These are phyloP conservation scores for Fusarium sp. DNA, from an alignment of 2,329 filamentous ascomycete genomes.

Conservation along the genomic window DNA sequence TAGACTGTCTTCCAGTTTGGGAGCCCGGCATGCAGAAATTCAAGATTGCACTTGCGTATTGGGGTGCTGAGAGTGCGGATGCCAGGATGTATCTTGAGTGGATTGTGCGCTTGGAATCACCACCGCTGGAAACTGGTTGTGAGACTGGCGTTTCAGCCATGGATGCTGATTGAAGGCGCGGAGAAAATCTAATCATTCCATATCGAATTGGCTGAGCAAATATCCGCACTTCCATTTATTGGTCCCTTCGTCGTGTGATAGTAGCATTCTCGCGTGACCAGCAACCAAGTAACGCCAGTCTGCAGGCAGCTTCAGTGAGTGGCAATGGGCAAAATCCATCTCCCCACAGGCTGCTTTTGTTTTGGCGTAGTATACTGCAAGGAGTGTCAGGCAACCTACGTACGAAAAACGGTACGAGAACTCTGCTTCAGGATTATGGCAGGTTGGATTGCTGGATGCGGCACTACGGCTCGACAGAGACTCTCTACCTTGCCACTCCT, in stretches of 20 bases:
- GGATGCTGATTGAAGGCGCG: neutral
- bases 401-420: neutral
- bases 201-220: neutral
- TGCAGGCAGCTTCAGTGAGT: neutral
- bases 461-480: neutral
- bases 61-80: neutral
- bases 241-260: neutral
- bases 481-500: neutral
- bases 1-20: neutral
- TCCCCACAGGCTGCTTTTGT: neutral
- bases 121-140: neutral
- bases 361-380: neutral
- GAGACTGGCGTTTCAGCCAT: neutral
- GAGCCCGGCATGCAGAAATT: neutral
- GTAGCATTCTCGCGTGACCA: neutral
- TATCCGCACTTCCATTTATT: neutral
- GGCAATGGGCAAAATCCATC: neutral
- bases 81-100: neutral
- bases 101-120: neutral
- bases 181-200: neutral
- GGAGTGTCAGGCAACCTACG: neutral
- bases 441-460: neutral
- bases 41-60: neutral
- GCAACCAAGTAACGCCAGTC: neutral
- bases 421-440: neutral